Conservation (phyloP, 2,329 filamentous ascomycete genomes). For the Colletotrichum gigasporum region DNA sequence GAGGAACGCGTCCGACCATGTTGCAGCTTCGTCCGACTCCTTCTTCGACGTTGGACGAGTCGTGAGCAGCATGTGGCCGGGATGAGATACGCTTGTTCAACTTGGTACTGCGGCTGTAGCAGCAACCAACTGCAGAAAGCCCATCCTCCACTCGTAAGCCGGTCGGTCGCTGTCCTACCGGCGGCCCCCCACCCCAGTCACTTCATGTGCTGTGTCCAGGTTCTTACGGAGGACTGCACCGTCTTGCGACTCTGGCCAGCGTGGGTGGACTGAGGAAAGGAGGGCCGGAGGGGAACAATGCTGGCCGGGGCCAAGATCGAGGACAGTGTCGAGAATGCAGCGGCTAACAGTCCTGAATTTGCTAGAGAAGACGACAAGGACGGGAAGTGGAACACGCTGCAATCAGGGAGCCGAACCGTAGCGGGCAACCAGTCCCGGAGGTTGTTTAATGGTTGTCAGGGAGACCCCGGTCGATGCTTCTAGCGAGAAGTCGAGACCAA, state of each 20-base stretch:
- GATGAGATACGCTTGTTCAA: background rate
- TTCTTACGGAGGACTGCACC: background rate
- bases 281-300: background rate
- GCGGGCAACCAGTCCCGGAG: conserved; percentile 23
- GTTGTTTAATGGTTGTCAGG: conserved; percentile 20
- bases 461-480: conserved; percentile 21
- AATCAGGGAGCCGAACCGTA: conserved; percentile 23
- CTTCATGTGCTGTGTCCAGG: background rate
- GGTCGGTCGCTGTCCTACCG: background rate
- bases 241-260: background rate
- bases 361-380: too few relatives aligned
- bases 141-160: too few relatives aligned
- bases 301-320: too few relatives aligned
- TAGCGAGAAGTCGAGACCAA: conserved; percentile 29
- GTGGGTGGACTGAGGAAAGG: conserved; percentile 1
- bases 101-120: background rate
- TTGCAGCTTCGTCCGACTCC: conserved; percentile 30
- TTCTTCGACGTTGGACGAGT: conserved; percentile 11
- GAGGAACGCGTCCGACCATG: conserved; percentile 28
- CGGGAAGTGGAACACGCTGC: conserved; percentile 21
- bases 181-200: background rate
- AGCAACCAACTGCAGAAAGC: too few relatives aligned
- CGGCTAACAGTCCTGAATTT: conserved; percentile 21
- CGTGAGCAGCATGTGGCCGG: background rate
- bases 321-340: conserved; percentile 9